phyloP scores from a whole-genome alignment of 257 asterid genomes.

The Linderniella brevidens region DNA sequence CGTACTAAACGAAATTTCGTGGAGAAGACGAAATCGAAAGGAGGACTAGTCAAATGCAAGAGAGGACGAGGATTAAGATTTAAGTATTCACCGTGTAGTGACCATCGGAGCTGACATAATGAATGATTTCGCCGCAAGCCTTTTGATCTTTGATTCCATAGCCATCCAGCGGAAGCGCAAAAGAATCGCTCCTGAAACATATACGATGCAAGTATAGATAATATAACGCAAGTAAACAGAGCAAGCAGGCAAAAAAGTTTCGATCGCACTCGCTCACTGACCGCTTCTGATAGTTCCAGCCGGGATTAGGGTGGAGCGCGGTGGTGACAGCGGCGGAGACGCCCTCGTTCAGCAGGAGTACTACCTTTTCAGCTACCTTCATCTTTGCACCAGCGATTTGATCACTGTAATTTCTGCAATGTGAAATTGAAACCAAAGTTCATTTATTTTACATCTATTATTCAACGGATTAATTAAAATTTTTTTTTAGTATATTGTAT shows the following conservation, averaged over 20 bases:
- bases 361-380: conserved; percentile 43
- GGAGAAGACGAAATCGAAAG: background rate
- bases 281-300: conserved; percentile 24
- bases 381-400: conserved; percentile 11
- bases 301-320: conserved; percentile 31
- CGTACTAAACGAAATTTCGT: background rate
- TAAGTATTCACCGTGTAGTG: conserved; percentile 27
- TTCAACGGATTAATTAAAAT: no score
- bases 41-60: background rate
- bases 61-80: background rate
- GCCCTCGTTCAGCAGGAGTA: conserved; percentile 46
- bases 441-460: no score
- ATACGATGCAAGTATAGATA: background rate
- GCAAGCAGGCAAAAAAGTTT: background rate
- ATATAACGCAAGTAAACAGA: background rate
- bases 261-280: conserved; percentile 13
- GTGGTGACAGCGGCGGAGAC: conserved; percentile 38
- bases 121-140: conserved; percentile 39
- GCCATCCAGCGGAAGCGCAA: conserved; percentile 42
- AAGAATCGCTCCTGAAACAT: conserved; percentile 34
- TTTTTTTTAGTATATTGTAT: no score
- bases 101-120: conserved; percentile 31
- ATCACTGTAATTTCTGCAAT: no score
- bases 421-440: no score
- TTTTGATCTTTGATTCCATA: conserved; percentile 46